These are phyloP conservation scores for Neurospora sp. DNA, from an alignment of 495 filamentous ascomycete species.

Conservation along the genomic window DNA sequence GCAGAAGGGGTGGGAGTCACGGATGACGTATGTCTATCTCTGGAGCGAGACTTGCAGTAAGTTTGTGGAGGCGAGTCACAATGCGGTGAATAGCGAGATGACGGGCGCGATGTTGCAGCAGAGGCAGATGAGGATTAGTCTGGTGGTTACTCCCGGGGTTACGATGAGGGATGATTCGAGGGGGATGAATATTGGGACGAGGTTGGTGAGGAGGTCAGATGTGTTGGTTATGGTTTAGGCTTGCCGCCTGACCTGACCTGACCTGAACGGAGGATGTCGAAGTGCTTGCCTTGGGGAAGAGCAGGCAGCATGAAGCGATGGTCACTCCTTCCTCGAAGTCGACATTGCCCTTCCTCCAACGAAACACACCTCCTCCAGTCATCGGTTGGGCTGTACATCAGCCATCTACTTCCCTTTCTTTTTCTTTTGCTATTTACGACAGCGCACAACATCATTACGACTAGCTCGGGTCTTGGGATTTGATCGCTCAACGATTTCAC, in stretches of 20 bases:
- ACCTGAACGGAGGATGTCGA: too few species aligned
- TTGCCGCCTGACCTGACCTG: too few species aligned
- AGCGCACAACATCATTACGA: not conserved
- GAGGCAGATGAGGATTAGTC: constrained; percentile 17
- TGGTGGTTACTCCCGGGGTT: constrained; percentile 23
- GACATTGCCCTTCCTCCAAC: too few species aligned
- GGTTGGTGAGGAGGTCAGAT: constrained; percentile 7
- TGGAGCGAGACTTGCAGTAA: constrained; percentile 20
- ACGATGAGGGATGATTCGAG: constrained; percentile 15
- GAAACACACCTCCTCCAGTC: too few species aligned
- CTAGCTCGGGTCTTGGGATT: not conserved
- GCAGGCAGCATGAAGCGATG: too few species aligned
- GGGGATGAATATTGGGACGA: constrained; percentile 8
- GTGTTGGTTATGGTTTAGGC: constrained; percentile 4
- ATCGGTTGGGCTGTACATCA: not conserved
- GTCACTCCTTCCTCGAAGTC: too few species aligned
- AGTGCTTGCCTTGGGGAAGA: too few species aligned
- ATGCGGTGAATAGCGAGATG: not conserved
- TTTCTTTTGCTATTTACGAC: not conserved
- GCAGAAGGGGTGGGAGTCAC: constrained; percentile 14
- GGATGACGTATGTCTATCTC: constrained; percentile 19
- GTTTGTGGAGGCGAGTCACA: constrained; percentile 18
- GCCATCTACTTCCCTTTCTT: not conserved
- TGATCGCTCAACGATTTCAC: not conserved
- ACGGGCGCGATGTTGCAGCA: not conserved